Percentiles rank a stretch among this genome's conserved stretches.
Conservation (phyloP, 305 asterid genomes). For the Solanum hybrid region DNA sequence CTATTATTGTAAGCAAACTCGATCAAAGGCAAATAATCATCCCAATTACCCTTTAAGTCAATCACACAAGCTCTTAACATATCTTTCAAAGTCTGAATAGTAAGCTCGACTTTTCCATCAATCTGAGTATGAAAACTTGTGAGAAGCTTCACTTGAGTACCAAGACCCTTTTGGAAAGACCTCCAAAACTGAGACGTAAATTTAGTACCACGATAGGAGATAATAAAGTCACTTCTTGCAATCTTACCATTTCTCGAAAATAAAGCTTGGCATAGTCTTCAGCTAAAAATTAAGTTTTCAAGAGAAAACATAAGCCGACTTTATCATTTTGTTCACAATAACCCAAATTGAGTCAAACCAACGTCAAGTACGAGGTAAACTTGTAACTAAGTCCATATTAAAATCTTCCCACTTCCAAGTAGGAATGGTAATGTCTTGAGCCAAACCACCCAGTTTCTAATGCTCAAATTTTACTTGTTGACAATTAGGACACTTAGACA, state of each 20-base stretch:
- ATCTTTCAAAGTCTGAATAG: not conserved
- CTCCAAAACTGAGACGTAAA: not conserved
- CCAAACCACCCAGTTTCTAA: not conserved
- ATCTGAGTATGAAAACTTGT: not conserved
- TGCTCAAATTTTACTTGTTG: not conserved
- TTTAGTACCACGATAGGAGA: not conserved
- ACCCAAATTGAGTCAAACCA: not conserved
- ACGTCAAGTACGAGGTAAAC: not conserved
- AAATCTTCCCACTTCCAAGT: not conserved
- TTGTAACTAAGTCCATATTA: not conserved
- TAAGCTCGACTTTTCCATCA: not conserved
- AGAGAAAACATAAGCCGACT: not conserved
- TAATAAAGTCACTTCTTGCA: not conserved
- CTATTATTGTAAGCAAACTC: no score
- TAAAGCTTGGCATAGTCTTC: no score
- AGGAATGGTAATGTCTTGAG: not conserved
- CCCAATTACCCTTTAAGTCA: not conserved
- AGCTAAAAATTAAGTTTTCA: no score
- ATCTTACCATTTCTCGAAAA: not conserved
- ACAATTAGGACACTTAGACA: not conserved
- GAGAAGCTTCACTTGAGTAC: not conserved
- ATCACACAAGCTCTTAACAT: not conserved
- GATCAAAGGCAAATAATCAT: not conserved
- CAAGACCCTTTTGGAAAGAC: not conserved
- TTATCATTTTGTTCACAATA: not conserved